A percentile compares a stretch with the other conserved stretches of the same genome.
These are phyloP conservation scores for Aspergillus sp. DNA, from an alignment of 2,329 filamentous ascomycete genomes.

Conservation along the genomic window DNA sequence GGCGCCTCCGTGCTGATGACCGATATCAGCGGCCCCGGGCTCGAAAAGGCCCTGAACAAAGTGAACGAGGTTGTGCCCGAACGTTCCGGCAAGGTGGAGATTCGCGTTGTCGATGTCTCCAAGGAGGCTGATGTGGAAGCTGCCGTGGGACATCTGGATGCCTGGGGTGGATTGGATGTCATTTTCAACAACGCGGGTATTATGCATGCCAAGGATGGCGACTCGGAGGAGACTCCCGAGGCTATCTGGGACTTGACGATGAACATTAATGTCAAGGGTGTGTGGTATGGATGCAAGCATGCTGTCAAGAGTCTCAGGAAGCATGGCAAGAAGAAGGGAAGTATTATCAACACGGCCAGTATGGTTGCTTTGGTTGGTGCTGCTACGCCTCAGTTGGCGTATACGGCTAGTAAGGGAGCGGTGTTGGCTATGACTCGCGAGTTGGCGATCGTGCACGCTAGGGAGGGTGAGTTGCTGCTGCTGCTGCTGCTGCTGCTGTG, in stretches of 20 bases:
- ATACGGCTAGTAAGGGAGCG: constrained; percentile 91
- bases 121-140: constrained; percentile 78
- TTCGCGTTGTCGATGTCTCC: constrained; percentile 67
- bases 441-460: constrained; percentile 86
- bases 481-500: no score
- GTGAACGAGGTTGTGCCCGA: constrained; percentile 70
- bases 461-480: constrained; percentile 54
- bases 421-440: constrained; percentile 88
- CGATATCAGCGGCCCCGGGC: constrained; percentile 77
- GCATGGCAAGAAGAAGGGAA: constrained; percentile 75
- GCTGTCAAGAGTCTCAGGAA: constrained; percentile 78
- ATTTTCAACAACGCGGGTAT: constrained; percentile 98
- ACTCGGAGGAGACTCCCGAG: constrained; percentile 81
- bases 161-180: constrained; percentile 84
- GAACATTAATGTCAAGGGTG: constrained; percentile 94
- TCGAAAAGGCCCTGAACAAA: constrained; percentile 75
- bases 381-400: constrained; percentile 85
- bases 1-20: constrained; percentile 83
- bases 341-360: constrained; percentile 89
- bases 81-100: constrained; percentile 27
- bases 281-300: constrained; percentile 96
- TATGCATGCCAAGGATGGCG: constrained; percentile 82
- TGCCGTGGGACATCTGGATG: constrained; percentile 72
- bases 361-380: constrained; percentile 85
- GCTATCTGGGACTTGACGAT: constrained; percentile 93